Conservation (phyloP, 2,329 filamentous ascomycete species). For the Cercospora canescens region DNA sequence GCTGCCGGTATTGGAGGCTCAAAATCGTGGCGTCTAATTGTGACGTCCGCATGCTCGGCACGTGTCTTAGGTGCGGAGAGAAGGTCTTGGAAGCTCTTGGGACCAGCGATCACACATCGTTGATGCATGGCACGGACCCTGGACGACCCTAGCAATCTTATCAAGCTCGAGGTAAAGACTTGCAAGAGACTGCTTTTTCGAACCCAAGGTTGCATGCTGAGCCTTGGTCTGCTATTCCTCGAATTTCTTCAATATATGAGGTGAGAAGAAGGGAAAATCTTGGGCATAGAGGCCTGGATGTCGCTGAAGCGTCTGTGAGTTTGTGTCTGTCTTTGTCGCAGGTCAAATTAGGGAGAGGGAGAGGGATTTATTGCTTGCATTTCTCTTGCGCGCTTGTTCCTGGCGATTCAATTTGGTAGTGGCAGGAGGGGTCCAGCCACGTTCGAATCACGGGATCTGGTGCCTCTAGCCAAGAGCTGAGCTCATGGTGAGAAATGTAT, state of each 20-base stretch:
- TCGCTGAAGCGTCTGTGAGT: not conserved
- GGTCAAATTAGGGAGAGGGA: not conserved
- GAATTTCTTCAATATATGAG: no score
- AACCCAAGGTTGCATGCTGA: not conserved
- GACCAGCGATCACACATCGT: not conserved
- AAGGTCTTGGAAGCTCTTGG: conserved; percentile 12
- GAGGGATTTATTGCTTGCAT: not conserved
- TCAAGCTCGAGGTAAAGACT: conserved; percentile 4
- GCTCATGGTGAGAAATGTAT: not conserved
- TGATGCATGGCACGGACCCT: not conserved
- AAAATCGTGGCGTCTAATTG: conserved; percentile 3
- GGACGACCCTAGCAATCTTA: not conserved
- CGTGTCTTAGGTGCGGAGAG: conserved; percentile 15
- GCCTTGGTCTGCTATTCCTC: not conserved
- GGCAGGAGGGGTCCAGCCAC: not conserved
- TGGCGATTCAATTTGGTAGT: not conserved
- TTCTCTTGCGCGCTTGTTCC: not conserved
- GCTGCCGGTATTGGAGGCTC: conserved; percentile 11
- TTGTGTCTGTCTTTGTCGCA: not conserved
- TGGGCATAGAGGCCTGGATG: not conserved
- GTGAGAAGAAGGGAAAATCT: no score
- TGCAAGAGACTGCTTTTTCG: not conserved
- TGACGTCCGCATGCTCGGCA: conserved; percentile 13
- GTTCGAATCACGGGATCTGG: not conserved
- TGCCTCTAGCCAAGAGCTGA: not conserved